Evolutionary conservation across 345 rosid species (phyloP).

Genomic region (Gynandropsis gynandra): DNA sequence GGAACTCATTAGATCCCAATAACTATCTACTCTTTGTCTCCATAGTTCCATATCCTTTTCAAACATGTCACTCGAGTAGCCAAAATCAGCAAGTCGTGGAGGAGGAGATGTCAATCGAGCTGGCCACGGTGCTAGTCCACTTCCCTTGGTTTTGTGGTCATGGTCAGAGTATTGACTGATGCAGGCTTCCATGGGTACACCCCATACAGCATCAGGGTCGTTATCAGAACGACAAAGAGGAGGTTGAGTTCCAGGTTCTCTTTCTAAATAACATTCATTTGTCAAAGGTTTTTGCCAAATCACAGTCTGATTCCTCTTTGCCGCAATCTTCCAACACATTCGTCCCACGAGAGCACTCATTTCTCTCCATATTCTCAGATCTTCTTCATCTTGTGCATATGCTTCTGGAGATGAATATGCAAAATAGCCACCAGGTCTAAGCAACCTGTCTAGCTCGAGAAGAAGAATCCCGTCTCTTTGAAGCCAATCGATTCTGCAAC

Average conservation of each 20-base stretch:
- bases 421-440: conserved; percentile 96
- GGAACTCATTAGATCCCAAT: conserved; percentile 78
- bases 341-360: conserved; percentile 90
- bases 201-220: conserved; percentile 88
- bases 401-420: conserved; percentile 99
- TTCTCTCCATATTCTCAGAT: conserved; percentile 88
- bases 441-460: conserved; percentile 92
- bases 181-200: conserved; percentile 90
- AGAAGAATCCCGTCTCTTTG: conserved; percentile 97
- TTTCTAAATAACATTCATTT: conserved; percentile 74
- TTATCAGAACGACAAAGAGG: conserved; percentile 80
- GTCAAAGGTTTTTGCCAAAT: conserved; percentile 94
- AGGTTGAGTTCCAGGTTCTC: conserved; percentile 82
- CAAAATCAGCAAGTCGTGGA: conserved; percentile 86
- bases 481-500: conserved; percentile 98
- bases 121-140: conserved; percentile 98
- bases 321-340: conserved; percentile 96
- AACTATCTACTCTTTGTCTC: conserved; percentile 65
- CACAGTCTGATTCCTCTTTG: conserved; percentile 88
- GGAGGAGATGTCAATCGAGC: conserved; percentile 77
- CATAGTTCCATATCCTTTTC: conserved; percentile 78
- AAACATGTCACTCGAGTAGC: conserved; percentile 76
- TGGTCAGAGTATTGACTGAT: conserved; percentile 70
- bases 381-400: conserved; percentile 97
- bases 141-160: conserved; percentile 66